Percentiles rank a stretch among this genome's conserved stretches.
phyloP scores from a whole-genome alignment of 2,329 filamentous ascomycete genomes.

The Cladosporium sphaerospermum region DNA sequence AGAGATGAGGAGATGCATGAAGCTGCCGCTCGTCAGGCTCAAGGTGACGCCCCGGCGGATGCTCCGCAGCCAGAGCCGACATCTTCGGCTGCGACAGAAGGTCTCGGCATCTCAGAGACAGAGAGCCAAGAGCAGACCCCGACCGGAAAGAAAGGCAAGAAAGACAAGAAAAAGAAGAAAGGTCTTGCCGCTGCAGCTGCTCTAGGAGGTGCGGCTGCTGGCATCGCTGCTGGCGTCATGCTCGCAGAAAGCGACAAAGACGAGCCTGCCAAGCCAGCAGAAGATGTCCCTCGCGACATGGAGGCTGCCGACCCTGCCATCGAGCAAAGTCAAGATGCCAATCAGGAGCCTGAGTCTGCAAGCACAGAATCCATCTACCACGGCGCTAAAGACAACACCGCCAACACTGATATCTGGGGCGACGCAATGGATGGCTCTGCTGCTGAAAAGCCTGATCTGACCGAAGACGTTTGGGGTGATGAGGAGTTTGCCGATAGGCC shows the following conservation, averaged over 20 bases:
- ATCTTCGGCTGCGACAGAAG: not conserved
- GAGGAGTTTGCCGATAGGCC: constrained; percentile 7
- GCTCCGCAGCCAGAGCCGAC: not conserved
- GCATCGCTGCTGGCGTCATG: too few relatives aligned
- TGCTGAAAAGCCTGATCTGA: not conserved
- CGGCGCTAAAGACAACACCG: not conserved
- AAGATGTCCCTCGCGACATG: not conserved
- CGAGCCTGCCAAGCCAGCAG: constrained; percentile 13
- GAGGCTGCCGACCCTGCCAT: not conserved
- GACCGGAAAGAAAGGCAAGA: constrained; percentile 27
- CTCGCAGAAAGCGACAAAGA: constrained; percentile 12
- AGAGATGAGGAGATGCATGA: constrained; percentile 19
- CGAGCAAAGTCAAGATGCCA: not conserved
- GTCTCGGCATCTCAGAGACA: constrained; percentile 1
- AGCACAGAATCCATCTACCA: not conserved
- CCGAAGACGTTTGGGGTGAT: constrained; percentile 8
- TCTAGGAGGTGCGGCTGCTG: constrained; percentile 24
- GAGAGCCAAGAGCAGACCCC: not conserved
- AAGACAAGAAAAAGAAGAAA: constrained; percentile 25
- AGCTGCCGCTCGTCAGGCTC: constrained; percentile 3
- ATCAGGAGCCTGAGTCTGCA: not conserved
- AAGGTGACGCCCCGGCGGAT: not conserved
- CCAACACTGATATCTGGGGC: constrained; percentile 7
- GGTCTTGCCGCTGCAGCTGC: constrained; percentile 21
- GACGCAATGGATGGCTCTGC: constrained; percentile 1